phyloP scores from a whole-genome alignment of 371 early-diverging fungal species.

The Mycotypha africana region DNA sequence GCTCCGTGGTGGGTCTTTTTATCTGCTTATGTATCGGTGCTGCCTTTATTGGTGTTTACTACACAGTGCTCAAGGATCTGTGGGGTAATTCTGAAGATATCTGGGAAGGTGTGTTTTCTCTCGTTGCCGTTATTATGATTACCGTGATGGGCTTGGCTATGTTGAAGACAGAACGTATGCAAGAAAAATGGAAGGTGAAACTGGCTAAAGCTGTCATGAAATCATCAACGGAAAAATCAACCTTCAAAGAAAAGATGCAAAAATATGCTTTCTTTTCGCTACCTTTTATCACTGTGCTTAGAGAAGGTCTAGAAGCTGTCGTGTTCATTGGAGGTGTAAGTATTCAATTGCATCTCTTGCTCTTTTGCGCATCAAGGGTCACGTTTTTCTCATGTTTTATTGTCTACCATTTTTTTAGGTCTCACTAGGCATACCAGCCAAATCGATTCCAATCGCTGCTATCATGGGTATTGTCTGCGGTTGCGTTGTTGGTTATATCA shows the following conservation, averaged over 20 bases:
- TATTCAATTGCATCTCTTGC: too few relatives aligned
- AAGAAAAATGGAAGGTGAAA: slow-evolving; percentile 67
- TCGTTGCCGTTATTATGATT: slow-evolving; percentile 63
- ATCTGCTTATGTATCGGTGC: slow-evolving; percentile 64
- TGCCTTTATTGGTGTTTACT: slow-evolving; percentile 67
- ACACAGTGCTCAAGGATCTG: slow-evolving; percentile 28
- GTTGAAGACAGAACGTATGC: slow-evolving; percentile 62
- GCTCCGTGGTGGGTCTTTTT: slow-evolving; percentile 49
- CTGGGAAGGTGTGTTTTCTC: slow-evolving; percentile 74
- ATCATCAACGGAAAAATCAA: slow-evolving; percentile 10
- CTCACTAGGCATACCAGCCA: slow-evolving; percentile 55
- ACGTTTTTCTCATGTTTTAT: too few relatives aligned
- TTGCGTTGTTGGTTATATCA: slow-evolving; percentile 54
- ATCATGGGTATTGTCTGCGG: slow-evolving; percentile 68
- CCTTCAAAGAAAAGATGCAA: slow-evolving; percentile 19
- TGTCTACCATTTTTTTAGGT: slow-evolving; percentile 26
- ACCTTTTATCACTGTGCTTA: slow-evolving; percentile 73
- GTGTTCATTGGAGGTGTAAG: slow-evolving; percentile 78
- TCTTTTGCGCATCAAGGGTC: too few relatives aligned
- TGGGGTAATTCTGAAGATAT: slow-evolving; percentile 61
- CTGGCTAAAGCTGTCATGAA: slow-evolving; percentile 49
- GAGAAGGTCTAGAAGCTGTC: slow-evolving; percentile 79
- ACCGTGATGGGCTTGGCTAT: slow-evolving; percentile 69
- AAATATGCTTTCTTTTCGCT: slow-evolving; percentile 65
- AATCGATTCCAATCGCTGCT: slow-evolving; percentile 74